Percentiles rank a stretch among this genome's conserved stretches.
These are phyloP conservation scores for Schoenoplectus tabernaemontani DNA, from an alignment of 202 grass and related monocot genomes.

Conservation along the genomic window DNA sequence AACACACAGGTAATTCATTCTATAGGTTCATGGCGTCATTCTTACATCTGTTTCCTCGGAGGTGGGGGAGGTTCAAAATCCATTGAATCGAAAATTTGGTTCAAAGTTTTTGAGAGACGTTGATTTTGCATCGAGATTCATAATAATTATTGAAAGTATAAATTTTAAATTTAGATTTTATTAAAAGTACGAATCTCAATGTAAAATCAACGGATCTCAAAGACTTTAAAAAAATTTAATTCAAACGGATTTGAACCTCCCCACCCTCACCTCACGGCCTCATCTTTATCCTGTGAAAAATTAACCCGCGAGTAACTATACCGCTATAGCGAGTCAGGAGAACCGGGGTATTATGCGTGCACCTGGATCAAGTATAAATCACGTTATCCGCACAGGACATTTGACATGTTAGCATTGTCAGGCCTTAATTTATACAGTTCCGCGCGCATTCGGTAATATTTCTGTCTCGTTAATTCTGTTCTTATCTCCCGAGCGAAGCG, in stretches of 20 bases:
- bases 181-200: too few relatives aligned
- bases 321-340: not conserved
- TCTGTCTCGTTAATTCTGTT: not conserved
- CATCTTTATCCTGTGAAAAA: not conserved
- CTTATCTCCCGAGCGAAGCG: not conserved
- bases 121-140: too few relatives aligned
- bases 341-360: not conserved
- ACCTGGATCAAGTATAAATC: not conserved
- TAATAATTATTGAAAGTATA: too few relatives aligned
- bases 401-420: too few relatives aligned
- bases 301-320: slow-evolving; percentile 12
- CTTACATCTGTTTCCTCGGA: not conserved
- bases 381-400: not conserved
- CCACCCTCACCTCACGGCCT: too few relatives aligned
- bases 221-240: too few relatives aligned
- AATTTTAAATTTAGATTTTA: too few relatives aligned
- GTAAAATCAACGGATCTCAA: too few relatives aligned
- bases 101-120: too few relatives aligned
- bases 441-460: not conserved
- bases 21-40: not conserved
- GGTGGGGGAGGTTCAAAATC: too few relatives aligned
- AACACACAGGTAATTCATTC: not conserved
- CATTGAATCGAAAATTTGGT: too few relatives aligned
- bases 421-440: not conserved
- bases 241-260: too few relatives aligned